phyloP scores from a whole-genome alignment of 176 grass and related monocot genomes.

The Ananas comosus region DNA sequence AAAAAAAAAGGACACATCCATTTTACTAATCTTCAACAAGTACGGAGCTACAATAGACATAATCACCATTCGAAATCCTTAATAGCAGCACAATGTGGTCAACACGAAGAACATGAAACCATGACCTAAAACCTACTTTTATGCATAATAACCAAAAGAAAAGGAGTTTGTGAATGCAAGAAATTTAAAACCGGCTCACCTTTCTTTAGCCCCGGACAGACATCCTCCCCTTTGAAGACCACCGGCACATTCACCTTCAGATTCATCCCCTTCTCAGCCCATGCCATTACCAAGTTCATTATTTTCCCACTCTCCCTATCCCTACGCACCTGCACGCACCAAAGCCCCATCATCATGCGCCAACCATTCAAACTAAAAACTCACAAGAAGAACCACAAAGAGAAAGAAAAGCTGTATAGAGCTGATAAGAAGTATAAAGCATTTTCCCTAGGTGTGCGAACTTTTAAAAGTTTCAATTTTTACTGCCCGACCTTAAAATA shows the following conservation, averaged over 20 bases:
- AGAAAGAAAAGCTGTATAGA: not conserved
- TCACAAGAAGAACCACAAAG: constrained; percentile 2
- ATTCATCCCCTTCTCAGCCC: constrained; percentile 58
- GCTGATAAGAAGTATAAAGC: too few species aligned
- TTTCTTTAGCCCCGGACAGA: constrained; percentile 82
- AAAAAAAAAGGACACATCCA: too few species aligned
- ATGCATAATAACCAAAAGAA: constrained; percentile 6
- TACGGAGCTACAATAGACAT: too few species aligned
- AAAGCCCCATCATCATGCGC: not conserved
- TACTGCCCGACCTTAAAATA: too few species aligned
- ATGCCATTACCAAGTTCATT: constrained; percentile 76
- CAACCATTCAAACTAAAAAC: too few species aligned
- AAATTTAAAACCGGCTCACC: constrained; percentile 31
- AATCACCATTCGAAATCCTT: too few species aligned
- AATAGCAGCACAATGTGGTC: too few species aligned
- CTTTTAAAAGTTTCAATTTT: too few species aligned
- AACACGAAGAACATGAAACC: not conserved
- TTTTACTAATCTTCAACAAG: too few species aligned
- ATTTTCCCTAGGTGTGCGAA: too few species aligned
- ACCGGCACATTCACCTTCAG: constrained; percentile 67
- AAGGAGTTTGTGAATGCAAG: not conserved
- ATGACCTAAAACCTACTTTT: not conserved
- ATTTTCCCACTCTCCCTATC: constrained; percentile 61
- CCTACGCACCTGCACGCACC: constrained; percentile 47
- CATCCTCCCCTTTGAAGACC: constrained; percentile 66